These are phyloP conservation scores for Microthlaspi erraticum DNA, from an alignment of 345 rosid genomes.

Conservation along the genomic window DNA sequence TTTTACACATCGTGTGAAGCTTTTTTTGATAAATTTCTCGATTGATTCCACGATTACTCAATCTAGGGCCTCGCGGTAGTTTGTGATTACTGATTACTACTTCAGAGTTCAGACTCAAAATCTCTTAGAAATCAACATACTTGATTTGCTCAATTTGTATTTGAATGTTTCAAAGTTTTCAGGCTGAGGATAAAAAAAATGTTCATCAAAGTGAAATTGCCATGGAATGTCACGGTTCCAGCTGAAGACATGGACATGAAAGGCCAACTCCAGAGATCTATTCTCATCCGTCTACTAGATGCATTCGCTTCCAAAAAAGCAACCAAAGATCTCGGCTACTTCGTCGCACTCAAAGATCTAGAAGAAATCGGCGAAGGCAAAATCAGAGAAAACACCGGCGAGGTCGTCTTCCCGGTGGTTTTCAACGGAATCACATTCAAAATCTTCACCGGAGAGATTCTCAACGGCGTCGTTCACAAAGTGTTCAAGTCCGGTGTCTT, in stretches of 20 bases:
- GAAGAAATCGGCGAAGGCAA: conserved; percentile 69
- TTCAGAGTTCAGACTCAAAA: not conserved
- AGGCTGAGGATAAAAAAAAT: conserved; percentile 35
- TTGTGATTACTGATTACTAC: not conserved
- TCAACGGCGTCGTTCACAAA: conserved; percentile 64
- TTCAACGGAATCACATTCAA: conserved; percentile 73
- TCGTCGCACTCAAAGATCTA: conserved; percentile 53
- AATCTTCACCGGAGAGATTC: conserved; percentile 71
- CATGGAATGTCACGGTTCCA: conserved; percentile 69
- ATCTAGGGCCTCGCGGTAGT: too few species aligned
- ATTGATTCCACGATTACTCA: too few species aligned
- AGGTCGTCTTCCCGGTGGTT: conserved; percentile 68
- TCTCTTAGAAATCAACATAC: not conserved
- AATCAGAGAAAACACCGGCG: conserved; percentile 63
- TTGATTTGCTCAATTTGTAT: not conserved
- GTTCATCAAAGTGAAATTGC: conserved; percentile 68
- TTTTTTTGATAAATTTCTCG: too few species aligned
- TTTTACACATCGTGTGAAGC: not conserved
- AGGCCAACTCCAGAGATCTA: conserved; percentile 62
- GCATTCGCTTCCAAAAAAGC: conserved; percentile 61
- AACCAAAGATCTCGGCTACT: conserved; percentile 74
- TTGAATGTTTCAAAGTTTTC: conserved; percentile 12
- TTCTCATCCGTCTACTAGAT: conserved; percentile 59
- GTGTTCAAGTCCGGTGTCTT: conserved; percentile 75
- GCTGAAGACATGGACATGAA: conserved; percentile 61